phyloP scores from a whole-genome alignment of 257 asterid genomes.

The Nicotiana benthamiana region DNA sequence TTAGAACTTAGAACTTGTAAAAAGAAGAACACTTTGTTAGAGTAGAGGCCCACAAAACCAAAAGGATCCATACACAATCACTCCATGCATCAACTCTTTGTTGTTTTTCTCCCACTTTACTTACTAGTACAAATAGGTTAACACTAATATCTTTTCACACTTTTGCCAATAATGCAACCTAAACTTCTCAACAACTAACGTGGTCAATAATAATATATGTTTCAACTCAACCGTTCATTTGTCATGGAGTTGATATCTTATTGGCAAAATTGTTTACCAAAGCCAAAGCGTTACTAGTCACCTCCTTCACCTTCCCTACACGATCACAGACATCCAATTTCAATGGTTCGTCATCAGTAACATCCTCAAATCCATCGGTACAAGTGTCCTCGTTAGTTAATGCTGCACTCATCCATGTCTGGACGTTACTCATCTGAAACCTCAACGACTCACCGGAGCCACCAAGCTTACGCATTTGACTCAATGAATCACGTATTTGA shows the following conservation, averaged over 20 bases:
- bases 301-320: slow-evolving; percentile 36
- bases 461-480: slow-evolving; percentile 54
- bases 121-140: neutral
- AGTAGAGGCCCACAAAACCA: neutral
- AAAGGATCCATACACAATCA: neutral
- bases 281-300: slow-evolving; percentile 82
- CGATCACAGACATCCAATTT: slow-evolving; percentile 47
- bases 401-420: slow-evolving; percentile 99
- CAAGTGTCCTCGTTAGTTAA: slow-evolving; percentile 87
- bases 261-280: slow-evolving; percentile 53
- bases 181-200: neutral
- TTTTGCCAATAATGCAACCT: neutral
- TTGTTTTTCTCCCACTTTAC: neutral
- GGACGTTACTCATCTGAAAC: slow-evolving; percentile 75
- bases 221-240: neutral
- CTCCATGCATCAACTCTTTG: neutral
- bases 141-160: neutral
- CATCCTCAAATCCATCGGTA: slow-evolving; percentile 63
- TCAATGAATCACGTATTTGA: slow-evolving; percentile 57
- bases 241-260: slow-evolving; percentile 18
- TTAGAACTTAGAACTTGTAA: neutral
- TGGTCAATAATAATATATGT: neutral
- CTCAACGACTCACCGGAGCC: slow-evolving; percentile 46
- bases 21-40: neutral
- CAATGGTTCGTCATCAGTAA: slow-evolving; percentile 29